These are phyloP conservation scores for Yamadazyma kanchanaburiensis DNA, from an alignment of 1,139 yeast species.

Conservation along the genomic window DNA sequence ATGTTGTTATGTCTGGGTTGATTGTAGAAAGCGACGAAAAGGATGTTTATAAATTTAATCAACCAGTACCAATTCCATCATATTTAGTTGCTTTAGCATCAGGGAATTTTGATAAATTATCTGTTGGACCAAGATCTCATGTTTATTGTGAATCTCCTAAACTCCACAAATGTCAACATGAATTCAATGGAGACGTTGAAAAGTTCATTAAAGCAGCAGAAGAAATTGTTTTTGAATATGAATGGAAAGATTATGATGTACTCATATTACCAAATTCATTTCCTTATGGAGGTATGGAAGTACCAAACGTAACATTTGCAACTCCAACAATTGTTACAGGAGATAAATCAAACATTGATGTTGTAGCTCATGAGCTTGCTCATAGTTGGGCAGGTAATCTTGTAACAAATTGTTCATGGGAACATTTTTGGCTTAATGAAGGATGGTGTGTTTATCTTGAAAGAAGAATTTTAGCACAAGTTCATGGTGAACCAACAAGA, in stretches of 20 bases:
- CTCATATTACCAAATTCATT: slow-evolving; percentile 77
- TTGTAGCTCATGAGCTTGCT: slow-evolving; percentile 88
- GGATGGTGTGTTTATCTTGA: slow-evolving; percentile 96
- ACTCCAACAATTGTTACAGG: slow-evolving; percentile 88
- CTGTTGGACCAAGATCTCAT: slow-evolving; percentile 83
- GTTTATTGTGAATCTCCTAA: slow-evolving; percentile 77
- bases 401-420: slow-evolving; percentile 89
- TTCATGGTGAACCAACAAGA: slow-evolving; percentile 75
- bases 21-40: slow-evolving; percentile 20
- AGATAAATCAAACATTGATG: slow-evolving; percentile 83
- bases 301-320: slow-evolving; percentile 86
- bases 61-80: slow-evolving; percentile 82
- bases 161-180: slow-evolving; percentile 68
- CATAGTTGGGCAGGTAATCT: slow-evolving; percentile 92
- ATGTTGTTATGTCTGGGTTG: slow-evolving; percentile 71
- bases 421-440: slow-evolving; percentile 92
- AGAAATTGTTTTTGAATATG: slow-evolving; percentile 72
- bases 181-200: slow-evolving; percentile 79
- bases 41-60: slow-evolving; percentile 48
- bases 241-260: slow-evolving; percentile 83
- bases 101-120: slow-evolving; percentile 67
- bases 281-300: slow-evolving; percentile 97
- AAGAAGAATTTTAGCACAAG: slow-evolving; percentile 72
- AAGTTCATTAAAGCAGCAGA: slow-evolving; percentile 80
- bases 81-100: slow-evolving; percentile 83